These are phyloP conservation scores for Phaeoacremonium minimum DNA, from an alignment of 2,329 filamentous ascomycete species.

Conservation along the genomic window DNA sequence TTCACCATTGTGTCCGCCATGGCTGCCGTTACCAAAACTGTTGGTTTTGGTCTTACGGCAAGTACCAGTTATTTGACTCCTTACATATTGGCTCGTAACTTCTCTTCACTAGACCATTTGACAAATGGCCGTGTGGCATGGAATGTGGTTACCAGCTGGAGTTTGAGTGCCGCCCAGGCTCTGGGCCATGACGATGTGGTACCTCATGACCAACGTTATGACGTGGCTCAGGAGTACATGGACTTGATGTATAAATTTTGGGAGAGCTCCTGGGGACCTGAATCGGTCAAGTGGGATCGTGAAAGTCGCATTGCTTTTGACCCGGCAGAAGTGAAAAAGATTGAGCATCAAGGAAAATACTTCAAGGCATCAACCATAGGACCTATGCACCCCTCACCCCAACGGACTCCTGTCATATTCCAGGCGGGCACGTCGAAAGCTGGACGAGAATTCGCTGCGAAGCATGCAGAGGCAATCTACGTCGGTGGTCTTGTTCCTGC, in stretches of 20 bases:
- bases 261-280: constrained; percentile 45
- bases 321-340: constrained; percentile 25
- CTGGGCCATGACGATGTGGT: constrained; percentile 37
- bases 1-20: constrained; percentile 36
- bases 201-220: constrained; percentile 43
- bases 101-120: constrained; percentile 28
- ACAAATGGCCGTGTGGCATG: constrained; percentile 32
- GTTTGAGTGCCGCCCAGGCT: constrained; percentile 41
- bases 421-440: constrained; percentile 7
- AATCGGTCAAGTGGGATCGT: constrained; percentile 21
- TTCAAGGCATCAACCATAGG: constrained; percentile 3
- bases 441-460: constrained; percentile 4
- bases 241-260: constrained; percentile 42
- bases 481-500: constrained; percentile 3
- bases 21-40: constrained; percentile 37
- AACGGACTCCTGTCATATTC: constrained; percentile 6
- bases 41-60: constrained; percentile 30
- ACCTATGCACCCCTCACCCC: constrained; percentile 4
- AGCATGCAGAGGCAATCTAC: constrained; percentile 7
- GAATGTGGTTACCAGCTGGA: constrained; percentile 47
- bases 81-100: constrained; percentile 24
- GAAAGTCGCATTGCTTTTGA: constrained; percentile 22
- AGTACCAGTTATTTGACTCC: constrained; percentile 30
- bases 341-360: constrained; percentile 23
- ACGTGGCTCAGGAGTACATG: constrained; percentile 41